These are phyloP conservation scores for Russula sp. DNA, from an alignment of 768 basidiomycete genomes.

Conservation along the genomic window DNA sequence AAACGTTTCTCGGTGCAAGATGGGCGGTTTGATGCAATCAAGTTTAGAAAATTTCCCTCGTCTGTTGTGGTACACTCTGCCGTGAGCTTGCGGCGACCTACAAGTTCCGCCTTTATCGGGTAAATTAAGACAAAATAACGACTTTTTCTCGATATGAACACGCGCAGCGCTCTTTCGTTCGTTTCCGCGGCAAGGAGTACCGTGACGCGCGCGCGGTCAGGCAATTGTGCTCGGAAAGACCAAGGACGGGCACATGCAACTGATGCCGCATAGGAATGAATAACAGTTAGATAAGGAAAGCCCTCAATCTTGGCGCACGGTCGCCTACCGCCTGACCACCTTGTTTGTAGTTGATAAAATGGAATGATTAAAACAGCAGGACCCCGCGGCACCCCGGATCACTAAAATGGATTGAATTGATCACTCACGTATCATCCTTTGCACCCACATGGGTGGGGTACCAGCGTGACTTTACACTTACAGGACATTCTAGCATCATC, in stretches of 20 bases:
- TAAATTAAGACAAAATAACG: slow-evolving; percentile 4
- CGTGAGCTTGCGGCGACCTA: background rate
- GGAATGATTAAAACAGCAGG: slow-evolving; percentile 5
- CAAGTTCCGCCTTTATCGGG: slow-evolving; percentile 18
- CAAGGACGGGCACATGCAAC: background rate
- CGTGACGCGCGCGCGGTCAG: background rate
- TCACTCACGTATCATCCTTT: slow-evolving; percentile 4
- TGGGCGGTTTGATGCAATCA: slow-evolving; percentile 4
- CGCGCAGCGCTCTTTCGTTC: background rate
- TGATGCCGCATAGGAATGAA: background rate
- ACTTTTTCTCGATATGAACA: background rate
- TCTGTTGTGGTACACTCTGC: background rate
- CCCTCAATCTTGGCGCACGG: background rate
- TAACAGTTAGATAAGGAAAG: background rate
- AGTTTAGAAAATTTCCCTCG: background rate
- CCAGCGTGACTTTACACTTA: background rate
- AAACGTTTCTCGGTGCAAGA: background rate
- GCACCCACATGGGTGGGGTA: background rate
- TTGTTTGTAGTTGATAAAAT: background rate
- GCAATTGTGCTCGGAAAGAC: background rate
- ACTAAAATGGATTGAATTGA: background rate
- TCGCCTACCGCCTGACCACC: background rate
- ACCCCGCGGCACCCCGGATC: slow-evolving; percentile 27
- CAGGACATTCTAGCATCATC: background rate
- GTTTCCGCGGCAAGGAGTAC: background rate